These are phyloP conservation scores for Stereocaulon alpinum DNA, from an alignment of 495 filamentous ascomycete species.

Conservation along the genomic window DNA sequence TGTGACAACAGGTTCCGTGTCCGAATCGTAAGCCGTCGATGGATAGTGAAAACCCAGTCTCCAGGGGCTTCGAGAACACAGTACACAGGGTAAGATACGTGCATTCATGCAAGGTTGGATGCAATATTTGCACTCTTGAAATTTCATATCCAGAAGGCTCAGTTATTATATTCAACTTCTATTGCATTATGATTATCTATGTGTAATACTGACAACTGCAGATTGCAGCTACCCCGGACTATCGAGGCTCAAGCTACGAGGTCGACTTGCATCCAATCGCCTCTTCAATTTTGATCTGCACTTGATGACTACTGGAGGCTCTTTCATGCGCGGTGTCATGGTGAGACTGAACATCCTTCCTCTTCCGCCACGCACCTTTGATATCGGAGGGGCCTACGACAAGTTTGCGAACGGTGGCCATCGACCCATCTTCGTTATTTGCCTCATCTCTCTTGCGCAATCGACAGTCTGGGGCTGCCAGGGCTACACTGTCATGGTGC, in stretches of 20 bases:
- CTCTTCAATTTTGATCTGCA: not conserved
- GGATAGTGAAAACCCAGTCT: too few relatives aligned
- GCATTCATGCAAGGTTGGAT: too few relatives aligned
- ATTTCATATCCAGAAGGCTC: not conserved
- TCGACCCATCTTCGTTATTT: not conserved
- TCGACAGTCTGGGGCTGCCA: not conserved
- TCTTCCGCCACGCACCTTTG: not conserved
- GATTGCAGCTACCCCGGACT: not conserved
- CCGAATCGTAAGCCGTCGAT: too few relatives aligned
- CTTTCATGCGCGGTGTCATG: conserved; percentile 4
- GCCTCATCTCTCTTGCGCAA: not conserved
- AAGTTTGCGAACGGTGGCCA: not conserved
- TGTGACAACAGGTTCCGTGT: too few relatives aligned
- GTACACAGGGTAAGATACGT: too few relatives aligned
- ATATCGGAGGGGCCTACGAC: not conserved
- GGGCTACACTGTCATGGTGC: not conserved
- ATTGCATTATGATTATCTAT: not conserved
- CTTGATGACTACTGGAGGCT: not conserved
- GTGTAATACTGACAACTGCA: not conserved
- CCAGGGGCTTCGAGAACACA: too few relatives aligned
- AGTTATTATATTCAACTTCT: not conserved
- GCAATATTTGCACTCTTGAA: not conserved
- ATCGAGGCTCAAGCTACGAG: not conserved
- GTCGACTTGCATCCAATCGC: not conserved
- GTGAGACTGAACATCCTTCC: not conserved